A percentile compares a stretch with the other conserved stretches of the same genome.
Conservation (phyloP, 768 basidiomycete genomes). For the Neoboletus magnificus region DNA sequence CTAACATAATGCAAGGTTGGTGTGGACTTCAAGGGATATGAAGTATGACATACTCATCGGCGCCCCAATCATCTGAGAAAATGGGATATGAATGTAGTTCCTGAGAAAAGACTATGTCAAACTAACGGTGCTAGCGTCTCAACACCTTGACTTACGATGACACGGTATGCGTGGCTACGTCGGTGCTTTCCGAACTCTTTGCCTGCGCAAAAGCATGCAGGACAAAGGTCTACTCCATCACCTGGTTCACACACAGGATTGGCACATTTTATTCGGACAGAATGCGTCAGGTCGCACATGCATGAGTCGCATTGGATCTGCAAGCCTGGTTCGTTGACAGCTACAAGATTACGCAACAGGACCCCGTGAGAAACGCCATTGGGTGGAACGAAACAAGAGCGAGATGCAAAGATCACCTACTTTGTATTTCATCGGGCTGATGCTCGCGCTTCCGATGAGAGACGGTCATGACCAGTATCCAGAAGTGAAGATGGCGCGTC, state of each 20-base stretch:
- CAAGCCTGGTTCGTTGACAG: slow-evolving; percentile 77
- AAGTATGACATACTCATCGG: slow-evolving; percentile 74
- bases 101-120: slow-evolving; percentile 38
- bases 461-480: slow-evolving; percentile 48
- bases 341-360: slow-evolving; percentile 38
- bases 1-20: slow-evolving; percentile 37
- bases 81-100: slow-evolving; percentile 97
- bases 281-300: slow-evolving; percentile 86
- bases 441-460: slow-evolving; percentile 65
- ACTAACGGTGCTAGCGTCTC: neutral
- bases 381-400: neutral
- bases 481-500: neutral
- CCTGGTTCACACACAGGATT: slow-evolving; percentile 69
- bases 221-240: slow-evolving; percentile 90
- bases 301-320: slow-evolving; percentile 86
- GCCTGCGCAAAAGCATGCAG: slow-evolving; percentile 87
- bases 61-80: slow-evolving; percentile 93
- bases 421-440: slow-evolving; percentile 62
- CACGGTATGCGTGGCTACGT: slow-evolving; percentile 83
- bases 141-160: slow-evolving; percentile 58
- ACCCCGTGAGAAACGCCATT: slow-evolving; percentile 27
- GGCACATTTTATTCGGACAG: slow-evolving; percentile 96
- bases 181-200: slow-evolving; percentile 87
- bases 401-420: slow-evolving; percentile 35
- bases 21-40: neutral